Base-by-base conservation (phyloP, 2,329 filamentous ascomycete species). In the Sarocladium oryzae region DNA sequence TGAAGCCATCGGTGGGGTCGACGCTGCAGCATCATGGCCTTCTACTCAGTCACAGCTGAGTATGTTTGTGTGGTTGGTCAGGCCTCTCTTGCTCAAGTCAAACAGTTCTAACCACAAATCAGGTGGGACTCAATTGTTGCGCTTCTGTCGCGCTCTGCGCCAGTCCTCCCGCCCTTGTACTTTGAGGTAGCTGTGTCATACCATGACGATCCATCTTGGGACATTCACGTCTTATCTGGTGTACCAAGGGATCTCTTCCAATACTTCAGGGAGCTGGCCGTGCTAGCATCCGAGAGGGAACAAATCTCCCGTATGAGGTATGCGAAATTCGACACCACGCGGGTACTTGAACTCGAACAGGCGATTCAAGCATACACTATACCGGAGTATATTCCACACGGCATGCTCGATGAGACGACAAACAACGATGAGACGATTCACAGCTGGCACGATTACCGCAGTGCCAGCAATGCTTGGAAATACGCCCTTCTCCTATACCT, bases 391-490 rank as follows among this genome's bases (percentile, higher is more conserved):
- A 35, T 16, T 9, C 37, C 48, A 18, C 24, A 15, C 4, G 48
- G 23, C 16, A 23, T 16, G 2, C 7, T 8, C 7, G 36, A 20
- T 18, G 36, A 21, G 8, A 21, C 36, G 18, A 21, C 18, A 13
- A 35, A 38, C 28, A 28, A 21, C 13, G 53, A 55, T 36, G 53
- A 55, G 20, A 30, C 5, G 13, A 36, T 55, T 16, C 51, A 55
- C 18, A 46, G 6, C 36, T 40, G 36, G 36, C 36, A 40, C 36
- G 36, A 40, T 16, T 40, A 40, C 16, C 58, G 63, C 41, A 61
- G 67, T 51, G 66, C 63, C 49, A 60, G 62, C 15, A 63, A 68
- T 46, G 63, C 66, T 1, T 68, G 65, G 66, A 51, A 64, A 21
- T 60, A 61, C 35, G 58, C 62, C 4, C 51, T 67, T 7, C 57